These are phyloP conservation scores for Aaosphaeria arxii DNA, from an alignment of 2,329 filamentous ascomycete genomes.

Conservation along the genomic window DNA sequence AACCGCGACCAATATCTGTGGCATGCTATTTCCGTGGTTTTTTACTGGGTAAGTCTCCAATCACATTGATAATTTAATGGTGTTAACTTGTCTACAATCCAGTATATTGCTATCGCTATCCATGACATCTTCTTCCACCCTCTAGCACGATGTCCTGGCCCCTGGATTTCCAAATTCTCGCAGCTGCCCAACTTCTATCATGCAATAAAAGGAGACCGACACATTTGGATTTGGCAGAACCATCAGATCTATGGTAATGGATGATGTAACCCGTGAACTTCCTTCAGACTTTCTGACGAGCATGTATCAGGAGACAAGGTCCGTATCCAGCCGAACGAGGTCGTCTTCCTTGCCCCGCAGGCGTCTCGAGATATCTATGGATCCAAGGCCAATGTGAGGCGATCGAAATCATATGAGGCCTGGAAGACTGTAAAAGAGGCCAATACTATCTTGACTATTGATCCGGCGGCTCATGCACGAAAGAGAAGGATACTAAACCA, in stretches of 20 bases:
- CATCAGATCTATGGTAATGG: slow-evolving; percentile 9
- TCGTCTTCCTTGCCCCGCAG: slow-evolving; percentile 68
- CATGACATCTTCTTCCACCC: slow-evolving; percentile 9
- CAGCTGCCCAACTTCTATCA: slow-evolving; percentile 5
- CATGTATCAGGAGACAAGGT: slow-evolving; percentile 5
- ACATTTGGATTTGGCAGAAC: slow-evolving; percentile 13
- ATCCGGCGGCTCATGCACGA: slow-evolving; percentile 3
- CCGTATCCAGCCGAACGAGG: slow-evolving; percentile 14
- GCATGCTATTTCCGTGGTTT: no score
- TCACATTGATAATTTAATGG: no score
- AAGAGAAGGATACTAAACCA: background rate
- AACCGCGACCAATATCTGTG: no score
- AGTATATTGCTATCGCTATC: slow-evolving; percentile 1
- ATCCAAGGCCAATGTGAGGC: slow-evolving; percentile 7
- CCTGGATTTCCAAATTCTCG: slow-evolving; percentile 3
- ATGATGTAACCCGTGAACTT: background rate
- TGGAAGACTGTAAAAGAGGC: slow-evolving; percentile 4
- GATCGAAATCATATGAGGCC: slow-evolving; percentile 6
- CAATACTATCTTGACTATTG: slow-evolving; percentile 4
- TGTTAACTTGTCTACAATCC: no score
- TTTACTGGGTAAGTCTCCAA: no score
- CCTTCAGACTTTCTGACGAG: no score
- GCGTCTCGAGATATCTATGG: slow-evolving; percentile 42
- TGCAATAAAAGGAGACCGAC: slow-evolving; percentile 8
- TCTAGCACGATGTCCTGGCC: slow-evolving; percentile 2